phyloP scores from a whole-genome alignment of 192 early-diverging fungal species.

The Lobosporangium transversale region DNA sequence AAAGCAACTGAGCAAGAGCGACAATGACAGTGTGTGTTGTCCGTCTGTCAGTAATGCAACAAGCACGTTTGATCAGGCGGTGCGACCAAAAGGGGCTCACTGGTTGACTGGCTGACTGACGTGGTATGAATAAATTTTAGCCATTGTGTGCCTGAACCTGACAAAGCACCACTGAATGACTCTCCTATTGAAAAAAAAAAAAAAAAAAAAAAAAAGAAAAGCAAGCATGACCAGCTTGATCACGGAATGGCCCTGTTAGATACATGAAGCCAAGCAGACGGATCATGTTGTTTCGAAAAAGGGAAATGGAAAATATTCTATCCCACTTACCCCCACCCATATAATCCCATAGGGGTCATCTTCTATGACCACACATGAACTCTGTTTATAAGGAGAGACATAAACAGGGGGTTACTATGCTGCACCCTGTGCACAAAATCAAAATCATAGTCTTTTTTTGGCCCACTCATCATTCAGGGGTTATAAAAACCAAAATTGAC shows the following conservation, averaged over 20 bases:
- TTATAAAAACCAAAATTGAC: too few species aligned
- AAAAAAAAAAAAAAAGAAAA: constrained; percentile 15
- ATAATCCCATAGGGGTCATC: background rate
- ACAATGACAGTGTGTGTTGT: background rate
- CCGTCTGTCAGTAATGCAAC: constrained; percentile 2
- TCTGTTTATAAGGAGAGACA: background rate
- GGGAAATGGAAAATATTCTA: too few species aligned
- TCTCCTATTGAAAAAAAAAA: background rate
- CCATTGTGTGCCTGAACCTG: constrained; percentile 13
- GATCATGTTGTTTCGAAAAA: constrained; percentile 19
- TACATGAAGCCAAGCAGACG: background rate
- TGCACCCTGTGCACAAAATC: background rate
- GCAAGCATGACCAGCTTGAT: constrained; percentile 26
- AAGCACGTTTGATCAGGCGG: constrained; percentile 13
- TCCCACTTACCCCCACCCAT: background rate
- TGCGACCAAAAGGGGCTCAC: constrained; percentile 14
- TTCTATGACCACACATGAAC: background rate
- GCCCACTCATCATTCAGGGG: too few species aligned
- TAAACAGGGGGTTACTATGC: background rate
- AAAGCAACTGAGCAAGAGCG: background rate
- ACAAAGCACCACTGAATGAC: too few species aligned
- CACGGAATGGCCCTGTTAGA: constrained; percentile 17
- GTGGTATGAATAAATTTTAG: background rate
- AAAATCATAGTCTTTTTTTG: background rate
- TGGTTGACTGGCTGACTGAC: background rate